Conservation (phyloP, 2,329 filamentous ascomycete genomes). For the Diaporthe sp. region DNA sequence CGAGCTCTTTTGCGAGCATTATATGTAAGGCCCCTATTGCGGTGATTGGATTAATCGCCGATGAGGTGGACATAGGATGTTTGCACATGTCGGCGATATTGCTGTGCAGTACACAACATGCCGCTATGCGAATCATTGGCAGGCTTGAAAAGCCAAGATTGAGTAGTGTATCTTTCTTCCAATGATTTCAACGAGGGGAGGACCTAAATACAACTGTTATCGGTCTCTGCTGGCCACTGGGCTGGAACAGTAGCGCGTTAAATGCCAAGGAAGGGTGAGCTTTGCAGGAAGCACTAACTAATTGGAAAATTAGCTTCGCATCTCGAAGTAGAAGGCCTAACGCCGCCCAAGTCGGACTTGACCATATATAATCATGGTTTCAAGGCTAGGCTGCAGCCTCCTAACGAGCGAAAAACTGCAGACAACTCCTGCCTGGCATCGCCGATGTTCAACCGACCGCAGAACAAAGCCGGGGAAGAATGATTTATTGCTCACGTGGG, state of each 20-base stretch:
- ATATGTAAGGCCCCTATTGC: background rate
- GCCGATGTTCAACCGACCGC: background rate
- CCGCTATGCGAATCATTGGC: background rate
- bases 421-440: background rate
- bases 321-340: background rate
- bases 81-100: constrained; percentile 5
- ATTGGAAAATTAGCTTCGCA: too few relatives aligned
- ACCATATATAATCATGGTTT: background rate
- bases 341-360: background rate
- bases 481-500: background rate
- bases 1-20: background rate
- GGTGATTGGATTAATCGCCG: constrained; percentile 17
- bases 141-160: background rate
- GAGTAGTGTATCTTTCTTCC: background rate
- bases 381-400: background rate
- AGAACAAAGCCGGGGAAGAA: background rate
- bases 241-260: background rate
- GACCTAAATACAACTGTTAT: background rate
- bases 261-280: background rate
- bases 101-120: background rate
- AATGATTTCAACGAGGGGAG: background rate
- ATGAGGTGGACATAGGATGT: background rate
- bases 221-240: background rate
- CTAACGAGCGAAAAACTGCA: background rate
- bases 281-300: background rate